These are phyloP conservation scores for Flammula alnicola DNA, from an alignment of 1,284 basidiomycete species.

Conservation along the genomic window DNA sequence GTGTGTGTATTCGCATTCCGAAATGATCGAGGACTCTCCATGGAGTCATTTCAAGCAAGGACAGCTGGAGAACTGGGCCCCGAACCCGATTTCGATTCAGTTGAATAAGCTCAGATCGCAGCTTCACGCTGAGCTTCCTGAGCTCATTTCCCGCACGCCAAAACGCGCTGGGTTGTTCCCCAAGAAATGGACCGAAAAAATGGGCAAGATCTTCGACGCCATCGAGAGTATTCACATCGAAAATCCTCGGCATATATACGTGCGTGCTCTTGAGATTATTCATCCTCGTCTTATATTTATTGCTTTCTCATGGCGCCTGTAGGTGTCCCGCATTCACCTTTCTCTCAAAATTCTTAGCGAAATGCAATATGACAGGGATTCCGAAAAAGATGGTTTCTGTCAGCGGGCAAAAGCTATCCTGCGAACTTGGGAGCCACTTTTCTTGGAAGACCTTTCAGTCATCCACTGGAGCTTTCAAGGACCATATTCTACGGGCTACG, in stretches of 20 bases:
- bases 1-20: conserved; percentile 1
- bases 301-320: too few relatives aligned
- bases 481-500: neutral
- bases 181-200: neutral
- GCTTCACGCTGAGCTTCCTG: neutral
- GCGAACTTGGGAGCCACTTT: neutral
- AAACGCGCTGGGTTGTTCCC: neutral
- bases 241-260: conserved; percentile 2
- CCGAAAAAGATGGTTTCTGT: neutral
- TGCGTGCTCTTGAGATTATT: neutral
- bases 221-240: neutral
- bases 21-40: neutral
- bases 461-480: neutral
- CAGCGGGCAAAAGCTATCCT: neutral
- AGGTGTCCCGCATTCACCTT: neutral
- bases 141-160: neutral
- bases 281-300: neutral
- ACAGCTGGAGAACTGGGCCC: conserved; percentile 1
- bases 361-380: neutral
- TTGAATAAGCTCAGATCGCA: neutral
- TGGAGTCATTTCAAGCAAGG: conserved; percentile 10
- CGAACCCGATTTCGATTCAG: neutral
- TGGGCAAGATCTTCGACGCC: neutral
- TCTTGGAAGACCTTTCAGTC: neutral
- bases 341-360: too few relatives aligned